Evolutionary conservation across 2,329 filamentous ascomycete species (phyloP).

Genomic region (Fusarium liriodendri): DNA sequence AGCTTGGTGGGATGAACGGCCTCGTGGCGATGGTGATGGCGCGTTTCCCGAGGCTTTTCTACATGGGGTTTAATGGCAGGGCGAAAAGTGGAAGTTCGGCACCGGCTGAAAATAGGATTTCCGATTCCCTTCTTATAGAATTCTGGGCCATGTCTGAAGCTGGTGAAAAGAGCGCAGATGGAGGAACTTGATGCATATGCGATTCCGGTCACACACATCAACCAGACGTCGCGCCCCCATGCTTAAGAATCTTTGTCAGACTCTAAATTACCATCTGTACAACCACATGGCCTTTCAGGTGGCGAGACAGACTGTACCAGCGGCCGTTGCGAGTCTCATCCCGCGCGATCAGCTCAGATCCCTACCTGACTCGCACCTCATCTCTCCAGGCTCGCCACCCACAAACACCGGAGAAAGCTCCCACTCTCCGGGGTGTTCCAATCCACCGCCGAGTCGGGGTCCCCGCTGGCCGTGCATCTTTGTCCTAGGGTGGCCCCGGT

Average conservation of each 20-base stretch:
- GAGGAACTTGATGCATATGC: neutral
- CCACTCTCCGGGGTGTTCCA: neutral
- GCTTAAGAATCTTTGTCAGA: neutral
- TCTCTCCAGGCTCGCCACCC: neutral
- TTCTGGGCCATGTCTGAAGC: neutral
- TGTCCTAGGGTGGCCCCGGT: neutral
- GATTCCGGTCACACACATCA: neutral
- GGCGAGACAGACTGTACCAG: neutral
- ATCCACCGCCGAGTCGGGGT: neutral
- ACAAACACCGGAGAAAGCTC: neutral
- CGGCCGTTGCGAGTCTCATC: neutral
- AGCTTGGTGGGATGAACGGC: neutral
- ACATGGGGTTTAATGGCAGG: neutral
- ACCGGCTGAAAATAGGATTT: neutral
- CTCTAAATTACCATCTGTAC: neutral
- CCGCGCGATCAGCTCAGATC: neutral
- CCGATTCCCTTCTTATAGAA: neutral
- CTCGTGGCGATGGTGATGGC: neutral
- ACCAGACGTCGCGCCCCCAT: neutral
- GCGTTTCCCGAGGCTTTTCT: neutral
- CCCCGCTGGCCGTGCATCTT: neutral
- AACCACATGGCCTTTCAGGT: neutral
- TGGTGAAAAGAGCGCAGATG: neutral
- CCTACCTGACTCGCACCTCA: neutral
- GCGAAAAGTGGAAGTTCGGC: neutral